Evolutionary conservation across 2,329 filamentous ascomycete species (phyloP).

Genomic region (Macroventuria anomochaeta): DNA sequence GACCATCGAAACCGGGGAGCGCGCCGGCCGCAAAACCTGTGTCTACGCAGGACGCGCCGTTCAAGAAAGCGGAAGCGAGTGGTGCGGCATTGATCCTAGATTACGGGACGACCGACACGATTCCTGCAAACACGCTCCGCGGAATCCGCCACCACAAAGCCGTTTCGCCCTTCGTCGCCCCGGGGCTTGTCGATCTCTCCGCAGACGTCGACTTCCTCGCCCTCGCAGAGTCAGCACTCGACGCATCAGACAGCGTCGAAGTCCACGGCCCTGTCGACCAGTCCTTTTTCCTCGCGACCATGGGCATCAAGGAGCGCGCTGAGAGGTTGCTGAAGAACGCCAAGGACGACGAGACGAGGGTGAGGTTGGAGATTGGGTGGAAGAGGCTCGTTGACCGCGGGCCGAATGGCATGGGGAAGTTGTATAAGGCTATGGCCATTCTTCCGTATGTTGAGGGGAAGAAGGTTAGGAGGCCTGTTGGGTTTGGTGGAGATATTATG

Average conservation of each 20-base stretch:
- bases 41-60: slow-evolving; percentile 23
- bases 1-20: slow-evolving; percentile 19
- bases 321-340: slow-evolving; percentile 37
- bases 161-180: slow-evolving; percentile 79
- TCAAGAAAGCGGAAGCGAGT: slow-evolving; percentile 67
- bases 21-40: slow-evolving; percentile 50
- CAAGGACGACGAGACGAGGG: slow-evolving; percentile 47
- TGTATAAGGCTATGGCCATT: slow-evolving; percentile 93
- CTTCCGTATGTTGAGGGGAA: slow-evolving; percentile 69
- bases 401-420: slow-evolving; percentile 86
- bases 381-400: slow-evolving; percentile 83
- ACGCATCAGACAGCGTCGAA: slow-evolving; percentile 79
- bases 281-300: slow-evolving; percentile 74
- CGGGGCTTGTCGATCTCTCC: slow-evolving; percentile 85
- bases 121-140: slow-evolving; percentile 88
- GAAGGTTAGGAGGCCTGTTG: slow-evolving; percentile 78
- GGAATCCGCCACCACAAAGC: slow-evolving; percentile 80
- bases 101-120: slow-evolving; percentile 80
- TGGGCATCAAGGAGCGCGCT: slow-evolving; percentile 72
- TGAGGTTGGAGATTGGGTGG: slow-evolving; percentile 74
- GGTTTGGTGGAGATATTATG: slow-evolving; percentile 78
- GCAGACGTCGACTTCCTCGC: slow-evolving; percentile 94
- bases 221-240: slow-evolving; percentile 79
- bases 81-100: slow-evolving; percentile 95
- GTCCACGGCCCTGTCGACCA: slow-evolving; percentile 93